These are phyloP conservation scores for Oenanthe sinensis DNA, from an alignment of 129 eudicot genomes.

Conservation along the genomic window DNA sequence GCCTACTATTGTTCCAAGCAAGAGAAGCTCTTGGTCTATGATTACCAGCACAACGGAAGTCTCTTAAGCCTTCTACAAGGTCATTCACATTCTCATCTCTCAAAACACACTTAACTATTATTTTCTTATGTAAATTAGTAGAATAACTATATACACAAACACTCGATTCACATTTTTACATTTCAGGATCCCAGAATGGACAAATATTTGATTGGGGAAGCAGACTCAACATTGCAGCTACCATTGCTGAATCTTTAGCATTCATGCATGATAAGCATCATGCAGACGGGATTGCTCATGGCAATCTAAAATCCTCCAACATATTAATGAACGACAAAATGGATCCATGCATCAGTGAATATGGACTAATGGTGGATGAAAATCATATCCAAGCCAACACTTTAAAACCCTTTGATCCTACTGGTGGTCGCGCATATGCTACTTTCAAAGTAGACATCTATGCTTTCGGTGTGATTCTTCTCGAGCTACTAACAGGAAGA, in stretches of 20 bases:
- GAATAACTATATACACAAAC: not conserved
- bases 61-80: constrained; percentile 67
- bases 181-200: constrained; percentile 54
- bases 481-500: constrained; percentile 66
- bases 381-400: constrained; percentile 20
- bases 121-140: no score
- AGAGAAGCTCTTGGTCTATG: constrained; percentile 71
- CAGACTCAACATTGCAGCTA: constrained; percentile 47
- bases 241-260: constrained; percentile 44
- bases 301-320: constrained; percentile 58
- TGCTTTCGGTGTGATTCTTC: constrained; percentile 58
- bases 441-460: constrained; percentile 38
- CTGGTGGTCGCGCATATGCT: constrained; percentile 12
- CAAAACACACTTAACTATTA: not conserved
- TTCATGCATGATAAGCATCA: constrained; percentile 59
- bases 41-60: constrained; percentile 59
- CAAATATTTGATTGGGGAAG: constrained; percentile 57
- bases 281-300: constrained; percentile 51
- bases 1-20: constrained; percentile 71
- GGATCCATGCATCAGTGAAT: constrained; percentile 62
- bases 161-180: not conserved
- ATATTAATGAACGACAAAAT: constrained; percentile 39
- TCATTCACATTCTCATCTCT: constrained; percentile 16
- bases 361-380: constrained; percentile 58
- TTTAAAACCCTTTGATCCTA: constrained; percentile 7